Evolutionary conservation across 2,329 filamentous ascomycete genomes (phyloP).

Genomic region (Ramularia collo-cygni): DNA sequence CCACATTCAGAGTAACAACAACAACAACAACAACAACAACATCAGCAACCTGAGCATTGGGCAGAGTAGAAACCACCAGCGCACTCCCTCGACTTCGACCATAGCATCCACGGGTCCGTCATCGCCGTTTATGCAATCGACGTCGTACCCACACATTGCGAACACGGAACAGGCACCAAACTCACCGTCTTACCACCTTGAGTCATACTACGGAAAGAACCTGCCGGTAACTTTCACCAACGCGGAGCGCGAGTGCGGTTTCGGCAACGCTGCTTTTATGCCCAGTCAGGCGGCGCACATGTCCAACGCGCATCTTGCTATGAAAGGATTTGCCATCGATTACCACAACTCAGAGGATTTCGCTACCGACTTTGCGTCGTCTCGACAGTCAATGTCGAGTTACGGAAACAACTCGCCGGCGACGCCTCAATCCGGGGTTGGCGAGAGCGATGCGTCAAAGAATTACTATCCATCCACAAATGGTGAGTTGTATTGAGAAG

Average conservation of each 20-base stretch:
- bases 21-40: conserved; percentile 17
- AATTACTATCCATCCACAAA: conserved; percentile 34
- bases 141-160: conserved; percentile 37
- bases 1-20: conserved; percentile 10
- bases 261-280: conserved; percentile 30
- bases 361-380: conserved; percentile 46
- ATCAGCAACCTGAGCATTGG: conserved; percentile 14
- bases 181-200: conserved; percentile 32
- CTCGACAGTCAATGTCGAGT: conserved; percentile 53
- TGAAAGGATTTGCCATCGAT: conserved; percentile 53
- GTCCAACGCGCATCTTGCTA: conserved; percentile 50
- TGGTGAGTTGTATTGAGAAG: conserved; percentile 18
- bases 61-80: conserved; percentile 22
- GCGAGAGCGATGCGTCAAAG: conserved; percentile 48
- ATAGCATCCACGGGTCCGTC: conserved; percentile 39
- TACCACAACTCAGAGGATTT: conserved; percentile 46
- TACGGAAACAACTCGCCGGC: conserved; percentile 55
- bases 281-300: conserved; percentile 29
- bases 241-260: conserved; percentile 47
- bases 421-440: conserved; percentile 48
- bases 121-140: conserved; percentile 36
- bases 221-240: conserved; percentile 50
- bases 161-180: conserved; percentile 39
- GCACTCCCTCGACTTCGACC: conserved; percentile 34
- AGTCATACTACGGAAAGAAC: conserved; percentile 44